Evolutionary conservation across 2,329 filamentous ascomycete genomes (phyloP), one percentile per base, ranked within the genome.

Genomic region (Fusarium euwallaceae): DNA sequence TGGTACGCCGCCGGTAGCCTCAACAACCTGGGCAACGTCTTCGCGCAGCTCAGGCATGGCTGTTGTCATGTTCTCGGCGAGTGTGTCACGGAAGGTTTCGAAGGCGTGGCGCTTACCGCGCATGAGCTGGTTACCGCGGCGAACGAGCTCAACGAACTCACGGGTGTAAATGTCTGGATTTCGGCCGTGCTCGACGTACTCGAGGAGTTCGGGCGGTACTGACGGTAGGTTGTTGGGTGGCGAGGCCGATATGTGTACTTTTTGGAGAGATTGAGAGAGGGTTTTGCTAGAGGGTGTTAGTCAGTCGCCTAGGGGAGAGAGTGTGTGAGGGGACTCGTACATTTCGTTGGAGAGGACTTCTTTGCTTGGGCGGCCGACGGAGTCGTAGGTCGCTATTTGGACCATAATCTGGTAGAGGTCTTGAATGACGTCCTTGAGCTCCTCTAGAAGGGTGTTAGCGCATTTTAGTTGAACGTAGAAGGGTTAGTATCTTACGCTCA

Each of bases 131-230:
- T 93, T 93, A 45, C 88, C 86, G 56, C 91, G 86, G 64, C 91
- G 85, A 27, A 92, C 91, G 62, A 92, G 86, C 88, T 93, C 92
- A 78, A 93, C 91, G 78, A 93, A 93, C 84, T 93, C 92, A 78
- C 92, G 87, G 64, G 92, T 93, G 86, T 93, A 93, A 76, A 93
- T 93, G 82, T 93, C 92, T 3, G 92, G 92, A 84, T 93, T 93
- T 61, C 92, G 90, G 53, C 92, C 91, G 79, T 90, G 89, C 81
- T 93, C 91, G 77, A 93, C 91, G 83, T 93, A 93, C 79, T 90
- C 86, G 70, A 93, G 86, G 14, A 93, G 87, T 78, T 92, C 91
- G 61, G 88, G 88, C 3, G 91, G 91, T 24, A 92, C 86, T 36
- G 81, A 82, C 6, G 89, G 89, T 45, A 91, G 86, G 24, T 78